These are phyloP conservation scores for Penicillium brevicompactum DNA, from an alignment of 2,329 filamentous ascomycete species.

Conservation along the genomic window DNA sequence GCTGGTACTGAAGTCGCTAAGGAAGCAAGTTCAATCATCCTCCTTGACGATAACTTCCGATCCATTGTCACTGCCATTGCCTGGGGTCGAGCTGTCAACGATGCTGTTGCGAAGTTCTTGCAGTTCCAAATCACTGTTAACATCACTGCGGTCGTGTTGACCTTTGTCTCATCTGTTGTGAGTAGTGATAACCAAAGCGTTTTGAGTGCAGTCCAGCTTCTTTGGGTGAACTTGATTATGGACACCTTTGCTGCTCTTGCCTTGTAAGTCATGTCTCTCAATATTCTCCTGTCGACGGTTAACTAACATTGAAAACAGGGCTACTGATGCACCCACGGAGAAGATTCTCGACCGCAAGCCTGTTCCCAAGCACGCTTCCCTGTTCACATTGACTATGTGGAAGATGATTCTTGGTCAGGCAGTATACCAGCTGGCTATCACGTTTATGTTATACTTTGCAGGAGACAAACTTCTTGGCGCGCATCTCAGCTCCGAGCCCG, in stretches of 20 bases:
- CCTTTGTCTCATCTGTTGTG: slow-evolving; percentile 83
- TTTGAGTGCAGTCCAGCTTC: slow-evolving; percentile 82
- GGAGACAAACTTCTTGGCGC: slow-evolving; percentile 64
- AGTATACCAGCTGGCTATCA: slow-evolving; percentile 78
- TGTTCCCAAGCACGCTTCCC: slow-evolving; percentile 69
- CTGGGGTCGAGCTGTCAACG: slow-evolving; percentile 71
- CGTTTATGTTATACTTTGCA: slow-evolving; percentile 82
- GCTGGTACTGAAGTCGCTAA: slow-evolving; percentile 69
- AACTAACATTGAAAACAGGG: slow-evolving; percentile 38
- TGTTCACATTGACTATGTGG: slow-evolving; percentile 94
- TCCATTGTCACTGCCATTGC: slow-evolving; percentile 67
- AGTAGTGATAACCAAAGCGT: slow-evolving; percentile 71
- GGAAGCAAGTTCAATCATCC: slow-evolving; percentile 68
- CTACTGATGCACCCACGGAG: slow-evolving; percentile 84
- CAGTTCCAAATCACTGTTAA: slow-evolving; percentile 76
- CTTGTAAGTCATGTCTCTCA: slow-evolving; percentile 46
- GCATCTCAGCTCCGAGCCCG: slow-evolving; percentile 48
- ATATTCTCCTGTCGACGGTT: neutral
- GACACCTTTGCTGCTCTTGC: slow-evolving; percentile 90
- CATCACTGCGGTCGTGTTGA: slow-evolving; percentile 83
- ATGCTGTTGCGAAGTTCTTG: slow-evolving; percentile 68
- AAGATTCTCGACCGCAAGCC: slow-evolving; percentile 80
- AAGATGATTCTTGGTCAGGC: slow-evolving; percentile 98
- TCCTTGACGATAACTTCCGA: slow-evolving; percentile 67
- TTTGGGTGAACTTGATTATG: slow-evolving; percentile 98